Conservation (phyloP, 192 early-diverging fungal genomes). For the Entomortierella parvispora region DNA sequence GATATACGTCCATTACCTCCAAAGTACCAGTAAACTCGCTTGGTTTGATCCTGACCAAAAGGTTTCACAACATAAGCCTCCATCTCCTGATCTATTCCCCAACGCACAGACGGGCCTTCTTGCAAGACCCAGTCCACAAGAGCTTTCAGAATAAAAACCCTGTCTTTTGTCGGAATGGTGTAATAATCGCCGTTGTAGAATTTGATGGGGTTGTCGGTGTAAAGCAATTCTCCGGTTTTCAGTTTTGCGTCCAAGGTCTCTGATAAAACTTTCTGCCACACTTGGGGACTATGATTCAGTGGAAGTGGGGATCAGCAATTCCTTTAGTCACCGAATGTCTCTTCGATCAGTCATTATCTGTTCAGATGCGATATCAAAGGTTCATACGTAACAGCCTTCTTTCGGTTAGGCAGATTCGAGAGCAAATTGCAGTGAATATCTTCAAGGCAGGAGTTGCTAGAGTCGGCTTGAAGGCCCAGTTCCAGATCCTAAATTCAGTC, state of each 20-base stretch:
- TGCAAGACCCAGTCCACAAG: slow-evolving; percentile 49
- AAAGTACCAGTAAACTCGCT: slow-evolving; percentile 47
- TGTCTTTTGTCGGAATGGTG: slow-evolving; percentile 16
- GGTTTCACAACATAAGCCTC: slow-evolving; percentile 20
- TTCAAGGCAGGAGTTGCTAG: slow-evolving; percentile 29
- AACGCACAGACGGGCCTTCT: slow-evolving; percentile 20
- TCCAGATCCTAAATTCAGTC: slow-evolving; percentile 28
- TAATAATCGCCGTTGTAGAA: slow-evolving; percentile 34
- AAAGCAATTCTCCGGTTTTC: slow-evolving; percentile 30
- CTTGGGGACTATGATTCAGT: slow-evolving; percentile 4
- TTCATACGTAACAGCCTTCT: slow-evolving; percentile 50
- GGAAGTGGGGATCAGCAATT: not conserved
- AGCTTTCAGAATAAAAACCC: slow-evolving; percentile 27
- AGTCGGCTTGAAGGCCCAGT: slow-evolving; percentile 20
- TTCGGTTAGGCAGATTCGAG: slow-evolving; percentile 49
- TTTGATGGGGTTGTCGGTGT: slow-evolving; percentile 29
- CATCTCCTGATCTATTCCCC: slow-evolving; percentile 28
- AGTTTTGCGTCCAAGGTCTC: slow-evolving; percentile 37
- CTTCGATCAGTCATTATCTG: not conserved
- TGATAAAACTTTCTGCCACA: slow-evolving; percentile 40
- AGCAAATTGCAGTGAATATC: slow-evolving; percentile 42
- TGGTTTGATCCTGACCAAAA: slow-evolving; percentile 28
- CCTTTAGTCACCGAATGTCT: not conserved
- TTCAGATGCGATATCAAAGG: not conserved
- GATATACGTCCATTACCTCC: too few species aligned